Evolutionary conservation across 2,329 filamentous ascomycete genomes (phyloP).

Genomic region (Fusarium sp.): DNA sequence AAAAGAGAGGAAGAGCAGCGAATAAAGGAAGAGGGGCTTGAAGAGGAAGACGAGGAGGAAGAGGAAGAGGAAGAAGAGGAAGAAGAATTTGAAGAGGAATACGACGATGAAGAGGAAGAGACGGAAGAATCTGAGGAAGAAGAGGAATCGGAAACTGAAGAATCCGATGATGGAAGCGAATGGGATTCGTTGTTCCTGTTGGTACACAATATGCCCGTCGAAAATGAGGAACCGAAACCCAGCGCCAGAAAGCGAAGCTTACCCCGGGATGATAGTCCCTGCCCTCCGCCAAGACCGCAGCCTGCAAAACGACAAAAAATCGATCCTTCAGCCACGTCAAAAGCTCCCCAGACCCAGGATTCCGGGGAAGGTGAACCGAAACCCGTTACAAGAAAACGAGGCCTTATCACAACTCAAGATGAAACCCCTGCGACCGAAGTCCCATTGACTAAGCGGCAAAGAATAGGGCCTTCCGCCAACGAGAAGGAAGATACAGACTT

Average conservation of each 20-base stretch:
- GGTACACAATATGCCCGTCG: constrained; percentile 11
- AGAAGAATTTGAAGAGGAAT: constrained; percentile 7
- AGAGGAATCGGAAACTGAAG: constrained; percentile 7
- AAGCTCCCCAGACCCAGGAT: not conserved
- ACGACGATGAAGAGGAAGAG: constrained; percentile 23
- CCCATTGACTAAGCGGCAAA: constrained; percentile 31
- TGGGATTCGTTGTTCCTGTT: constrained; percentile 21
- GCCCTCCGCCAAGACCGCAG: not conserved
- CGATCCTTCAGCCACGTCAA: not conserved
- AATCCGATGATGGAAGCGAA: constrained; percentile 10
- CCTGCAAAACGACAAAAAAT: not conserved
- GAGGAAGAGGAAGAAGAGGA: not conserved
- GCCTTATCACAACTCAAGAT: constrained; percentile 10
- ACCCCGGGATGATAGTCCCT: constrained; percentile 21
- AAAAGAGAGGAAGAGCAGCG: not conserved
- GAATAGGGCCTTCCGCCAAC: constrained; percentile 7
- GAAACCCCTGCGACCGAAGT: constrained; percentile 19
- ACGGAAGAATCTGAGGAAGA: constrained; percentile 4
- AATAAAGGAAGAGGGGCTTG: not conserved
- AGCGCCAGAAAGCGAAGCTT: constrained; percentile 26
- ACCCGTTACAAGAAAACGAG: constrained; percentile 25
- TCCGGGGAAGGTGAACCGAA: constrained; percentile 10
- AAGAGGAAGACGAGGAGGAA: not conserved
- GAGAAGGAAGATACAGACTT: not conserved
- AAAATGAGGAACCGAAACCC: constrained; percentile 18